Conservation (phyloP, 169 alveolate genomes). For the Plasmodium inui region DNA sequence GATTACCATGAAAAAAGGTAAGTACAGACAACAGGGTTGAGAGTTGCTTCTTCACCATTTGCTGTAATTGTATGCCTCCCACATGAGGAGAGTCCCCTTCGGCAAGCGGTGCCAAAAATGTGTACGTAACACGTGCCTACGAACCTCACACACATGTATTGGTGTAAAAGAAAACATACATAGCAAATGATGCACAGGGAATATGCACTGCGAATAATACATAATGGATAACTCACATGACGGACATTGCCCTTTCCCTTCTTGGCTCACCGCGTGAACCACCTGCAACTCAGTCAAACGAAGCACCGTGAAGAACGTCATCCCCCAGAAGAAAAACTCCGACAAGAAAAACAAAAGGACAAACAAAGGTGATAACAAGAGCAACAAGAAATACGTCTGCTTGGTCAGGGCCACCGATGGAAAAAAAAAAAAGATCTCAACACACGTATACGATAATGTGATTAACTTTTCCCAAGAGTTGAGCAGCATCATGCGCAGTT, state of each 20-base stretch:
- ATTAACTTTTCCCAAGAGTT: constrained; percentile 56
- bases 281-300: constrained; percentile 18
- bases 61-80: background rate
- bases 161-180: background rate
- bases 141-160: background rate
- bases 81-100: background rate
- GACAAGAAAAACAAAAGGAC: constrained; percentile 45
- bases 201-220: background rate
- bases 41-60: background rate
- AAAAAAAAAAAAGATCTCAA: constrained; percentile 36
- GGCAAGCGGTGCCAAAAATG: background rate
- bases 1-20: constrained; percentile 84
- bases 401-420: constrained; percentile 74
- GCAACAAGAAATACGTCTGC: constrained; percentile 38
- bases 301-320: constrained; percentile 10
- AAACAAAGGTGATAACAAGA: constrained; percentile 15
- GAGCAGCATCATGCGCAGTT: constrained; percentile 25
- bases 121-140: background rate
- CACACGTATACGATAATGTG: constrained; percentile 45
- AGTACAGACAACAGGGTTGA: background rate
- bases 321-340: background rate
- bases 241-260: background rate
- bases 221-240: background rate
- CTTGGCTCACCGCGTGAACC: background rate
- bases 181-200: background rate